Evolutionary conservation across 1,284 basidiomycete genomes (phyloP).

Genomic region (Vanrija humicola): DNA sequence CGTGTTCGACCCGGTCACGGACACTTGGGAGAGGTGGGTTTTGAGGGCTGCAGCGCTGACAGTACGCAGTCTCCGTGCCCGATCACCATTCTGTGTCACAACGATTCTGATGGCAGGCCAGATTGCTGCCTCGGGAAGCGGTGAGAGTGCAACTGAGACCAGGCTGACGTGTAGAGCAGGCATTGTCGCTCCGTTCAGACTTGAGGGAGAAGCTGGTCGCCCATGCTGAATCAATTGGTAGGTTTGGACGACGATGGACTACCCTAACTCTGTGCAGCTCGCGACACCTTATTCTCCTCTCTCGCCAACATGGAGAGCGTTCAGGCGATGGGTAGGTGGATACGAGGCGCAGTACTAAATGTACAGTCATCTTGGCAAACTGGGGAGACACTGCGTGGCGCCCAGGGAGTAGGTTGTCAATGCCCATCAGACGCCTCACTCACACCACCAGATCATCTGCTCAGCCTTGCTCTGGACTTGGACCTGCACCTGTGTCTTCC

Average conservation of each 20-base stretch:
- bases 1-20: slow-evolving; percentile 69
- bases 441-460: slow-evolving; percentile 57
- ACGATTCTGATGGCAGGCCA: slow-evolving; percentile 79
- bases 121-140: slow-evolving; percentile 49
- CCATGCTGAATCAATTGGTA: slow-evolving; percentile 26
- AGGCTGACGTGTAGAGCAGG: slow-evolving; percentile 58
- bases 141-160: slow-evolving; percentile 47
- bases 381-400: slow-evolving; percentile 46
- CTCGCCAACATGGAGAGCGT: slow-evolving; percentile 75
- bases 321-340: slow-evolving; percentile 64
- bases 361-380: slow-evolving; percentile 33
- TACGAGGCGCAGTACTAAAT: background rate
- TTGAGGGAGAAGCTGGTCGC: no score
- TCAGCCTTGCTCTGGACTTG: slow-evolving; percentile 84
- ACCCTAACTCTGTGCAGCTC: no score
- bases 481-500: slow-evolving; percentile 86
- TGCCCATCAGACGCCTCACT: no score
- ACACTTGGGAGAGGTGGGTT: slow-evolving; percentile 61
- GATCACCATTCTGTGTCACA: slow-evolving; percentile 51
- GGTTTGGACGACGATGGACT: slow-evolving; percentile 58
- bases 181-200: slow-evolving; percentile 31
- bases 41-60: no score
- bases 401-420: slow-evolving; percentile 32
- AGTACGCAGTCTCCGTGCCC: slow-evolving; percentile 18
- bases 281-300: slow-evolving; percentile 73